A percentile compares a stretch with the other conserved stretches of the same genome.
Evolutionary conservation across 441 rosid genomes (phyloP).

Genomic region (Pelargonium myrrhifolium): DNA sequence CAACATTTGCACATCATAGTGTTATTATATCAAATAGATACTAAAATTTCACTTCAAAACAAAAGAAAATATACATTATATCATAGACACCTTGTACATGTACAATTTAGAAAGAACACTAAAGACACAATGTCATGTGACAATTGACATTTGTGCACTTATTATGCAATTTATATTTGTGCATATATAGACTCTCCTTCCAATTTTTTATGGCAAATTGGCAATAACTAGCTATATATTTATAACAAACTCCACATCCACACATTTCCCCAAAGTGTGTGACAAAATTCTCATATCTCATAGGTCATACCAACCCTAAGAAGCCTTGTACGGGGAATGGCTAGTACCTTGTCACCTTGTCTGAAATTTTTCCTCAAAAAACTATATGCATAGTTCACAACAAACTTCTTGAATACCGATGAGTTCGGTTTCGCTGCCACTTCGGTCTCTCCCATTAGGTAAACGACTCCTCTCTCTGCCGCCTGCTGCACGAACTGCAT

Average conservation of each 20-base stretch:
- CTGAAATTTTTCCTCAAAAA: constrained; percentile 65
- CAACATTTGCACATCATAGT: too few species aligned
- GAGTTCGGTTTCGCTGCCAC: constrained; percentile 45
- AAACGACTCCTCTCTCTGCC: constrained; percentile 54
- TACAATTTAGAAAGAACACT: too few species aligned
- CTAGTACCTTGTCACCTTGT: constrained; percentile 42
- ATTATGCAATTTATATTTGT: too few species aligned
- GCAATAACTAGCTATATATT: background rate
- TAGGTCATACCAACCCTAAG: constrained; percentile 80
- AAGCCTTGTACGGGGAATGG: constrained; percentile 48
- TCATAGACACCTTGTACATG: too few species aligned
- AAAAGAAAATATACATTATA: too few species aligned
- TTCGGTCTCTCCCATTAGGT: constrained; percentile 63
- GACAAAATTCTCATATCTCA: constrained; percentile 37
- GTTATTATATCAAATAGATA: too few species aligned
- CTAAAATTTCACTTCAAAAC: too few species aligned
- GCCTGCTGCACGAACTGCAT: constrained; percentile 51
- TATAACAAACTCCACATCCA: background rate
- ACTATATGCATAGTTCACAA: constrained; percentile 46
- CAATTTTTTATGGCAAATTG: background rate
- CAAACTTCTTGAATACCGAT: constrained; percentile 53
- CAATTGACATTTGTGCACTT: too few species aligned
- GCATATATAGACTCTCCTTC: too few species aligned
- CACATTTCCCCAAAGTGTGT: background rate
- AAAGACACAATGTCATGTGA: too few species aligned